Base-by-base conservation (phyloP, 768 basidiomycete species). In the Kwoniella heveanensis region DNA sequence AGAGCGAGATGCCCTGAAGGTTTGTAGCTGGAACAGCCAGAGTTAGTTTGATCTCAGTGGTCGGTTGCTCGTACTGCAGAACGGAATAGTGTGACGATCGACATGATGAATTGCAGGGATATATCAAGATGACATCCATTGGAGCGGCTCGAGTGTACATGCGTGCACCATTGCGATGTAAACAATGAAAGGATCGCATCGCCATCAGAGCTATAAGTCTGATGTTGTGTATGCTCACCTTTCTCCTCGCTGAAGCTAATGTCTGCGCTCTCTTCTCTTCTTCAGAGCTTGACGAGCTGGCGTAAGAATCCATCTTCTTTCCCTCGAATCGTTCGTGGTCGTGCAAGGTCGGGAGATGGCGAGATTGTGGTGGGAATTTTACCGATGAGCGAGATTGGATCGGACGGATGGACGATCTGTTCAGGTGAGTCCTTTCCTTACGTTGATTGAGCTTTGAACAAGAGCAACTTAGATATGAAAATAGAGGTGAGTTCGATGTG, bases 201-300 rank as follows among this genome's bases (percentile, higher is more conserved):
- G 60, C 49, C 47, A n/a, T n/a, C n/a, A n/a, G n/a, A n/a, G n/a
- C n/a, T n/a, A n/a, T n/a, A n/a, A n/a, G n/a, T n/a, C n/a, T n/a
- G n/a, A n/a, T n/a, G n/a, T n/a, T n/a, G n/a, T n/a, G n/a, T n/a
- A 32, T 32, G 66, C 68, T 48, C 54, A 72, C 73, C 70, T 74
- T 74, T 49, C 67, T 71, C 57, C 66, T 62, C 1, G 73, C 73
- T 19, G 73, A 65, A 30, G 68, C 68, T 29, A 74, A 54, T 48
- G 66, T 60, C 62, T 66, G 58, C 5, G 67, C 66, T 47, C 72
- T 30, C 36, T 51, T 65, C 9, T 56, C 65, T 53, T 69, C 68
- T 29, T 64, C 62, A 0, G 62, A 51, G 25, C 47, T 37, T n/a
- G 57, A 58, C 19, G 57, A 58, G 24, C 57, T 50, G 17, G 57